Percentiles rank a stretch among this genome's conserved stretches.
These are phyloP conservation scores for Aspergillus japonicus DNA, from an alignment of 2,329 filamentous ascomycete species.

Conservation along the genomic window DNA sequence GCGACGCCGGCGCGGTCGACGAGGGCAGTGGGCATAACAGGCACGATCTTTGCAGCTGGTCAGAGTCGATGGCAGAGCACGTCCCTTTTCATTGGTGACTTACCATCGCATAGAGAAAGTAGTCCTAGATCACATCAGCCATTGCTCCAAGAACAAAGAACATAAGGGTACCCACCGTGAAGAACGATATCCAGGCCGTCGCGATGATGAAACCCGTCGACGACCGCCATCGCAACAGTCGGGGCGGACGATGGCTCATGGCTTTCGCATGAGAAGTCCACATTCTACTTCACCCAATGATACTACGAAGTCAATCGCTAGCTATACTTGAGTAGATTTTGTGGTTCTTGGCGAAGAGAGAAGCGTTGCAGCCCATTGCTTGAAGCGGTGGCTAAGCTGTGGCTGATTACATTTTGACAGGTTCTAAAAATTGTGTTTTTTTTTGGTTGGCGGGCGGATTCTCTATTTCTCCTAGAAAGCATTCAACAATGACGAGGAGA, in stretches of 20 bases:
- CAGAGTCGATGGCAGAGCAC: background rate
- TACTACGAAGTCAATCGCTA: background rate
- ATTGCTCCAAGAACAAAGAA: background rate
- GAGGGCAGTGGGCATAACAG: slow-evolving; percentile 30
- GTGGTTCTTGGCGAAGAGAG: background rate
- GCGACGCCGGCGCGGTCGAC: slow-evolving; percentile 25
- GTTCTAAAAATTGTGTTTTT: too few species aligned
- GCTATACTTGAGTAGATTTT: background rate
- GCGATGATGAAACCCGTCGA: slow-evolving; percentile 58
- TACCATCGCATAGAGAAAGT: slow-evolving; percentile 33
- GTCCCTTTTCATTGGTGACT: background rate
- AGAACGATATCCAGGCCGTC: slow-evolving; percentile 49
- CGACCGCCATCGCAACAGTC: slow-evolving; percentile 53
- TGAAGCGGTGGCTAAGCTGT: background rate
- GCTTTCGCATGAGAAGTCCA: background rate
- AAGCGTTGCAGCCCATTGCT: background rate
- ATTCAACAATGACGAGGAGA: too few species aligned
- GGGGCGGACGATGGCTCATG: slow-evolving; percentile 21
- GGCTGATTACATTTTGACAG: too few species aligned
- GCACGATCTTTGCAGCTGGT: slow-evolving; percentile 25
- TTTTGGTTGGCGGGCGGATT: too few species aligned
- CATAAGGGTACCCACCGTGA: slow-evolving; percentile 23
- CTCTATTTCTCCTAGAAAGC: too few species aligned
- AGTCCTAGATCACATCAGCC: slow-evolving; percentile 22
- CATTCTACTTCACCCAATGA: background rate